Evolutionary conservation across 768 basidiomycete genomes (phyloP), one percentile per base, ranked within the genome.

Genomic region (Macrocybe gigantea): DNA sequence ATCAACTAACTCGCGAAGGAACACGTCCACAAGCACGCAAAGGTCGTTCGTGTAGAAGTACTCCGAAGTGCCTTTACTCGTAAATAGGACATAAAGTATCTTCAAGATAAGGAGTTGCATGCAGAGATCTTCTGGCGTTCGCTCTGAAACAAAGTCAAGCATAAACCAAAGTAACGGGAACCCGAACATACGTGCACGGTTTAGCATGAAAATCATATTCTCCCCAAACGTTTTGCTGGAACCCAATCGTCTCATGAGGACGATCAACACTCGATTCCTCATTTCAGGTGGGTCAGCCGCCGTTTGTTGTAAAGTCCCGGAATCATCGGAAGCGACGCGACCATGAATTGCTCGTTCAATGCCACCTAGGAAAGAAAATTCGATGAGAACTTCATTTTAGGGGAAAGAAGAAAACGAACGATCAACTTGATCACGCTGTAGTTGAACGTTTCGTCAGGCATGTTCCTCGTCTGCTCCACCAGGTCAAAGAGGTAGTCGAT

Each of bases 41-140:
- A 99, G 73, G 58, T 99, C 96, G 60, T 99, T 99, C 11, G 93
- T 97, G 66, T 96, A 99, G 60, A 99, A 98, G 63, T 92, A 98
- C 63, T 98, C 93, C 5, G 86, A 84, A 8, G 93, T 93, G 32
- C 85, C 91, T 52, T 85, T 83, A 2, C 91, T 96, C 11, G 93
- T 95, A 64, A 97, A 98, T 7, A 99, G 77, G 6, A 97, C 79
- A 62, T 95, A 99, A 2, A 99, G 77, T 36, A 97, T 77, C 65
- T 99, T 99, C 58, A 99, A 74, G 43, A 98, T 86, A 46, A 98
- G 75, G 12, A 98, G 71, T 55, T 96, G 93, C 83, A 95, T 91
- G 68, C 93, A 96, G 12, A 92, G 71, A 59, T 93, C 95, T 58
- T 99, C 96, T 6, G 89, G 73, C 0, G 88, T 88, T 37, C 84